Evolutionary conservation across 2,329 filamentous ascomycete genomes (phyloP).

Genomic region (Fusarium buxicola): DNA sequence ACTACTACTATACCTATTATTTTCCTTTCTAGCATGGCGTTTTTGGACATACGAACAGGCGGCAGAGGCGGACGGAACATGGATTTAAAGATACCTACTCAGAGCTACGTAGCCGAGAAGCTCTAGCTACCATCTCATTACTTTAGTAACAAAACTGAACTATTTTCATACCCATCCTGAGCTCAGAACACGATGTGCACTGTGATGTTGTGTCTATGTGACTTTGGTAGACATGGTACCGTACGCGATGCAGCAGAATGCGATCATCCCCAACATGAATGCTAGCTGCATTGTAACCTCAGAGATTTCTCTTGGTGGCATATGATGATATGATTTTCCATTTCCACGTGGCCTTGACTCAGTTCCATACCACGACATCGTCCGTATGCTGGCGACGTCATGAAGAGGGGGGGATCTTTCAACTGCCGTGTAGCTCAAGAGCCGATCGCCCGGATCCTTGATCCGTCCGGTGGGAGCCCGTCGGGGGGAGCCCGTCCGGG

Average conservation of each 20-base stretch:
- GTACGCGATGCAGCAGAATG: too few relatives aligned
- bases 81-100: conserved; percentile 31
- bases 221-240: background rate
- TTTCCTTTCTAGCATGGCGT: conserved; percentile 36
- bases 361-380: conserved; percentile 9
- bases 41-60: conserved; percentile 18
- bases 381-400: conserved; percentile 27
- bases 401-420: conserved; percentile 9
- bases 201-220: conserved; percentile 16
- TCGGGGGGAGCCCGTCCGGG: background rate
- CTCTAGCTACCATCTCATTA: conserved; percentile 33
- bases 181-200: background rate
- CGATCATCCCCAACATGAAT: too few relatives aligned
- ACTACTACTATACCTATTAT: conserved; percentile 17
- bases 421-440: conserved; percentile 21
- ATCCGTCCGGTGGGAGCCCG: background rate
- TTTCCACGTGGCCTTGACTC: too few relatives aligned
- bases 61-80: conserved; percentile 20
- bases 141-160: conserved; percentile 26
- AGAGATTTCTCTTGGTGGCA: too few relatives aligned
- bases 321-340: too few relatives aligned
- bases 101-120: conserved; percentile 22
- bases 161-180: conserved; percentile 10
- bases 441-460: conserved; percentile 6
- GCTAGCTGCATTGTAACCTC: too few relatives aligned